Percentiles rank a stretch among this genome's conserved stretches.
These are phyloP conservation scores for Linum tenue DNA, from an alignment of 345 rosid genomes.

Conservation along the genomic window DNA sequence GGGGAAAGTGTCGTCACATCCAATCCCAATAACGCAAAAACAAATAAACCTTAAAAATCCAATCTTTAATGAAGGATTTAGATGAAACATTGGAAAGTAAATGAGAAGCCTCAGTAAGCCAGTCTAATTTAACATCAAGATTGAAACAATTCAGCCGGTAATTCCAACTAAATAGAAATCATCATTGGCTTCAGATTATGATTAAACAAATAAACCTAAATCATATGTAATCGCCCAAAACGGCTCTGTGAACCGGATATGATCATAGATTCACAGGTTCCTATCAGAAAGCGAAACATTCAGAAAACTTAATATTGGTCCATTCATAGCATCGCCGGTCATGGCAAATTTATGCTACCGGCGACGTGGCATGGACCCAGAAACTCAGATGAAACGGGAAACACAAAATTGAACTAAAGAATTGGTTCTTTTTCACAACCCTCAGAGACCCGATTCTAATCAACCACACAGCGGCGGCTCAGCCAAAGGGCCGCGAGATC, in stretches of 20 bases:
- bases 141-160: constrained; percentile 88
- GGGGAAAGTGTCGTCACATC: too few species aligned
- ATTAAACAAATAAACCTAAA: neutral
- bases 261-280: constrained; percentile 42
- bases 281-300: constrained; percentile 50
- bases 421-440: constrained; percentile 7
- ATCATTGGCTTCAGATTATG: constrained; percentile 38
- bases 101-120: constrained; percentile 47
- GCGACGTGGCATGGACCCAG: constrained; percentile 50
- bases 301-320: constrained; percentile 24
- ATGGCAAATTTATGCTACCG: constrained; percentile 35
- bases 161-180: constrained; percentile 53
- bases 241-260: constrained; percentile 39
- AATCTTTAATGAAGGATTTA: too few species aligned
- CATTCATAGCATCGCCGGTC: constrained; percentile 58
- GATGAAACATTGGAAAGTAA: too few species aligned
- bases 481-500: constrained; percentile 9
- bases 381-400: neutral
- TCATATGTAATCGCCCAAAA: constrained; percentile 43
- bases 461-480: constrained; percentile 30
- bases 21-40: too few species aligned
- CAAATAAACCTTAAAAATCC: too few species aligned
- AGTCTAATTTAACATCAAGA: constrained; percentile 36
- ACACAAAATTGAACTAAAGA: neutral
- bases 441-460: constrained; percentile 60